Evolutionary conservation across 495 filamentous ascomycete genomes (phyloP).

Genomic region (Gamarada debralockiae): DNA sequence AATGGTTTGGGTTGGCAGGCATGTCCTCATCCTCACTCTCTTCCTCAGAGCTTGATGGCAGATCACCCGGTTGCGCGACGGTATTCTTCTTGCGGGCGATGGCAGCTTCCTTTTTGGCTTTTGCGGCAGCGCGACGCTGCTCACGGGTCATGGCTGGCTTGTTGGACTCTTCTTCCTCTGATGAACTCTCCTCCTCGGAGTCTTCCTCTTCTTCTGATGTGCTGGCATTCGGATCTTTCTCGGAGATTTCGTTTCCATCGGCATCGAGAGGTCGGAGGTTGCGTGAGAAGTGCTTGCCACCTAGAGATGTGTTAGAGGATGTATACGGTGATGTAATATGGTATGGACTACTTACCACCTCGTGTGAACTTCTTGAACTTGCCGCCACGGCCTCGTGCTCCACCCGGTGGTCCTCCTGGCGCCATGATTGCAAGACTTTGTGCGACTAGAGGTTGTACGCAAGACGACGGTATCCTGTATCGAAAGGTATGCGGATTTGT

Average conservation of each 20-base stretch:
- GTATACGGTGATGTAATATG: not conserved
- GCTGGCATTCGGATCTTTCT: constrained; percentile 51
- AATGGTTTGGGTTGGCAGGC: constrained; percentile 90
- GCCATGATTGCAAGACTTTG: constrained; percentile 45
- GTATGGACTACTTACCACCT: constrained; percentile 60
- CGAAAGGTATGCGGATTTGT: no score
- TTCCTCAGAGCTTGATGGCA: constrained; percentile 68
- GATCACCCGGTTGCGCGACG: constrained; percentile 71
- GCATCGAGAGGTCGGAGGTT: constrained; percentile 82
- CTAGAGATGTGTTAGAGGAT: constrained; percentile 37
- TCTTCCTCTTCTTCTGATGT: constrained; percentile 46
- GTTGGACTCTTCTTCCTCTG: constrained; percentile 43
- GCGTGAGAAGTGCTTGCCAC: constrained; percentile 91
- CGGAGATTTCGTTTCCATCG: constrained; percentile 71
- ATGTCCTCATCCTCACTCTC: constrained; percentile 62
- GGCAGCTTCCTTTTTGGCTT: constrained; percentile 88
- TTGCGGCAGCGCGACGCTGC: constrained; percentile 80
- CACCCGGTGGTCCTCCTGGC: constrained; percentile 48
- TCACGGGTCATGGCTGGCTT: constrained; percentile 69
- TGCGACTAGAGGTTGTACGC: not conserved
- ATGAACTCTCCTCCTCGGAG: constrained; percentile 42
- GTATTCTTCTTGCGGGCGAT: constrained; percentile 62
- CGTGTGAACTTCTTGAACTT: constrained; percentile 92
- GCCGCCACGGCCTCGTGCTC: constrained; percentile 68
- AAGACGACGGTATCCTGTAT: no score